phyloP scores from a whole-genome alignment of 495 filamentous ascomycete species.

The Chaetomium tenue region DNA sequence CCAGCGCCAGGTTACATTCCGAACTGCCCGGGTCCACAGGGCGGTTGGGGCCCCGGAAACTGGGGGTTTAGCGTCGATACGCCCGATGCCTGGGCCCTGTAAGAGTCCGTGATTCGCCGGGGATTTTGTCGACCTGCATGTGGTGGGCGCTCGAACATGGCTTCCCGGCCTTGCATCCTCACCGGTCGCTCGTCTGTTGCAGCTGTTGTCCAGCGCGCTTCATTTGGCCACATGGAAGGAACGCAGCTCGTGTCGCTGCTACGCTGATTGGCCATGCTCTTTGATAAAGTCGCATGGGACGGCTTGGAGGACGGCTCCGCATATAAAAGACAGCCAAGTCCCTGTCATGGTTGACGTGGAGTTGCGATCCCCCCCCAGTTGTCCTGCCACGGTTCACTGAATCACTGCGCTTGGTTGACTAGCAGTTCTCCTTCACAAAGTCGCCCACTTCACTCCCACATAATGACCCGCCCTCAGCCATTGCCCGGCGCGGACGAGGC shows the following conservation, averaged over 20 bases:
- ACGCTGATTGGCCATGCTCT: constrained; percentile 8
- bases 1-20: constrained; percentile 17
- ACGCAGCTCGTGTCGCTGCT: constrained; percentile 5
- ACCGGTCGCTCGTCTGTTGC: constrained; percentile 27
- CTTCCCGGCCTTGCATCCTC: constrained; percentile 24
- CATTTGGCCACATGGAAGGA: constrained; percentile 15
- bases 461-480: constrained; percentile 5
- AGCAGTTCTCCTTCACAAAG: not conserved
- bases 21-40: constrained; percentile 13
- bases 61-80: constrained; percentile 14
- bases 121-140: constrained; percentile 10
- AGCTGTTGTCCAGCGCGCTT: constrained; percentile 23
- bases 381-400: not conserved
- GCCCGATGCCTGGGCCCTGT: constrained; percentile 11
- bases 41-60: constrained; percentile 10
- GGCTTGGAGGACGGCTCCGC: not conserved
- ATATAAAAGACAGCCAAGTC: not conserved
- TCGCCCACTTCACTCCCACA: too few species aligned
- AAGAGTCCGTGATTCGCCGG: constrained; percentile 8
- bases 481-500: constrained; percentile 10
- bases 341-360: not conserved
- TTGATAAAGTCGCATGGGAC: not conserved
- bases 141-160: constrained; percentile 5
- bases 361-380: not conserved
- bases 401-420: not conserved